These are phyloP conservation scores for Ashbya aceris DNA, from an alignment of 1,139 yeast species.

Conservation along the genomic window DNA sequence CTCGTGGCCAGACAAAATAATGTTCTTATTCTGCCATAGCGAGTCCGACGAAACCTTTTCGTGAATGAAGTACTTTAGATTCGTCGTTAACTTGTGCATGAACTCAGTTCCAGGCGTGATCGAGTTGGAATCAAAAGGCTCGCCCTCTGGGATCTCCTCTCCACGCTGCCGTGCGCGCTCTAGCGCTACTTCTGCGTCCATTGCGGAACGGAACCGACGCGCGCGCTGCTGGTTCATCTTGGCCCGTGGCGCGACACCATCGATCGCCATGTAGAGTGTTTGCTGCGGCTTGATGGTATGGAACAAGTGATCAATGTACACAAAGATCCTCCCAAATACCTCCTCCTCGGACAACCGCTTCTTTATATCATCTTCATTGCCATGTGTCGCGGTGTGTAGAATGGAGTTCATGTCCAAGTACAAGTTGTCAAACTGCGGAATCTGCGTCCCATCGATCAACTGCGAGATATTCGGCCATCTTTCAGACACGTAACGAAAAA, in stretches of 20 bases:
- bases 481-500: constrained; percentile 92
- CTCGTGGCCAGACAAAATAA: constrained; percentile 87
- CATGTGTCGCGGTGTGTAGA: constrained; percentile 85
- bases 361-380: constrained; percentile 54
- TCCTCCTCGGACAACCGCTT: constrained; percentile 75
- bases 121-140: constrained; percentile 92
- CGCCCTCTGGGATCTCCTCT: constrained; percentile 42
- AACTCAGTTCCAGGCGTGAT: constrained; percentile 98
- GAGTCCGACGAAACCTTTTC: constrained; percentile 80
- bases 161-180: constrained; percentile 40
- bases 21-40: constrained; percentile 80
- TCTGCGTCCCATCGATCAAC: constrained; percentile 70
- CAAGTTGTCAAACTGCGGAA: constrained; percentile 90
- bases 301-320: constrained; percentile 89
- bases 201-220: constrained; percentile 90
- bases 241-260: constrained; percentile 98
- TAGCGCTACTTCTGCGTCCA: constrained; percentile 70
- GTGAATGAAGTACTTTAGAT: constrained; percentile 82
- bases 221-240: constrained; percentile 98
- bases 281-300: constrained; percentile 79
- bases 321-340: constrained; percentile 86
- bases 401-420: constrained; percentile 97
- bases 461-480: constrained; percentile 98
- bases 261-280: constrained; percentile 89
- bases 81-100: constrained; percentile 80